A percentile compares a stretch with the other conserved stretches of the same genome.
Conservation (phyloP, 208 protist genomes). For the Leishmania martiniquensis region DNA sequence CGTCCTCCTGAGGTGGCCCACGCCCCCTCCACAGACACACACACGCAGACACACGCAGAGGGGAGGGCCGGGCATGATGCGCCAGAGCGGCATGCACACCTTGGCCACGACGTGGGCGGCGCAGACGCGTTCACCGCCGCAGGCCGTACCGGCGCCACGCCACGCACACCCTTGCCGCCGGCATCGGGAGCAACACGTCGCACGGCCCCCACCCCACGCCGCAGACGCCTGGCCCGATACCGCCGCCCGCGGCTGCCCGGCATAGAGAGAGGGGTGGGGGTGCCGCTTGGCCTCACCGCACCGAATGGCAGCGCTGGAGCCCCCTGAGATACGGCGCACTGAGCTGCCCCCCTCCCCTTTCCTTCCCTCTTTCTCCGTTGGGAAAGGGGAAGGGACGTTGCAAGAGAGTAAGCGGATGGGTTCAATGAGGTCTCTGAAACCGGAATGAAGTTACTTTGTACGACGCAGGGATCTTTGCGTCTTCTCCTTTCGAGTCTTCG, state of each 20-base stretch:
- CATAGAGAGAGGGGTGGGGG: not conserved
- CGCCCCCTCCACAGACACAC: not conserved
- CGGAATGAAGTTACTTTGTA: not conserved
- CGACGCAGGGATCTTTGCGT: not conserved
- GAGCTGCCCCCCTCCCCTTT: not conserved
- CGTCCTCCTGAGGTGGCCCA: not conserved
- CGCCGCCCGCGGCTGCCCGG: not conserved
- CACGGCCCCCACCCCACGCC: not conserved
- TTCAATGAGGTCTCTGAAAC: not conserved
- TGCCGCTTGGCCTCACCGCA: not conserved
- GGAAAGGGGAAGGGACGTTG: no score
- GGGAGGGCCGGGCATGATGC: not conserved
- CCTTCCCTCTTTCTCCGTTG: not conserved
- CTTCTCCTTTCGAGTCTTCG: not conserved
- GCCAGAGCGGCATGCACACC: not conserved
- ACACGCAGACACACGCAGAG: not conserved
- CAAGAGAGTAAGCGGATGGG: not conserved
- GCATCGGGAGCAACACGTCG: not conserved
- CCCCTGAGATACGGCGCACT: not conserved
- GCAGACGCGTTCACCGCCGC: not conserved
- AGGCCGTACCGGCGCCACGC: not conserved
- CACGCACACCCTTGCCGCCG: not conserved
- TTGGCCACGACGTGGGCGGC: not conserved
- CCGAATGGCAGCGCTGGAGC: not conserved
- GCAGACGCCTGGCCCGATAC: not conserved